phyloP scores from a whole-genome alignment of 371 early-diverging fungal genomes.

The Zychaea mexicana region DNA sequence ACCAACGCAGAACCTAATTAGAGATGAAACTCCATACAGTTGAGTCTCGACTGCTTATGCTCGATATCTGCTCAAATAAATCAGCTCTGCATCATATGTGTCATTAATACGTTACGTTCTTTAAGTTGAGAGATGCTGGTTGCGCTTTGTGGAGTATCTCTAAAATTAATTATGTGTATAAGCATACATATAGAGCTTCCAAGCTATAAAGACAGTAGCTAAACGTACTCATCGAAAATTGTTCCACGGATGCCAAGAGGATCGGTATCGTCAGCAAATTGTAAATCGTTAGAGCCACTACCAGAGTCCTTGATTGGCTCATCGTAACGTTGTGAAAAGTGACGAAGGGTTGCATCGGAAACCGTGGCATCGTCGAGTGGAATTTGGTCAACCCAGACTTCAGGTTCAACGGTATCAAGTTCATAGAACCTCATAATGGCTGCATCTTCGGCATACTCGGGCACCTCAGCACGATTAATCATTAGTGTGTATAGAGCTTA shows the following conservation, averaged over 20 bases:
- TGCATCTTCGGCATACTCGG: conserved; percentile 57
- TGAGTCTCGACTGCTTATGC: too few species aligned
- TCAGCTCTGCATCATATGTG: too few species aligned
- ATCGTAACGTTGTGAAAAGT: conserved; percentile 36
- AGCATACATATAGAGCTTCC: neutral
- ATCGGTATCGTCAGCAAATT: conserved; percentile 43
- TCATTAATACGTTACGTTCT: conserved; percentile 45
- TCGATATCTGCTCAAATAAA: too few species aligned
- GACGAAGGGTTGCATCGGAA: conserved; percentile 37
- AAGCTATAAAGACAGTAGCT: neutral
- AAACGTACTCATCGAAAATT: conserved; percentile 47
- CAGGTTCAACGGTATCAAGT: conserved; percentile 47
- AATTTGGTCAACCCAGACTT: conserved; percentile 46
- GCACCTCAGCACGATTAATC: conserved; percentile 23
- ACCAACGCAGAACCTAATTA: conserved; percentile 46
- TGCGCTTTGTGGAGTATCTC: conserved; percentile 36
- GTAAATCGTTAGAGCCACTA: conserved; percentile 34
- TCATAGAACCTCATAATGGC: conserved; percentile 48
- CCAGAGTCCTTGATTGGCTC: neutral
- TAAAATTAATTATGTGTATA: neutral
- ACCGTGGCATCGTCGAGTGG: conserved; percentile 17
- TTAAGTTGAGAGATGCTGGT: conserved; percentile 38
- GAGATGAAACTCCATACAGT: neutral
- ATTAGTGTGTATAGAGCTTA: neutral
- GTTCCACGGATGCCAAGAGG: conserved; percentile 46